phyloP scores from a whole-genome alignment of 148 eudicot species.

The Rhododendron henanense region DNA sequence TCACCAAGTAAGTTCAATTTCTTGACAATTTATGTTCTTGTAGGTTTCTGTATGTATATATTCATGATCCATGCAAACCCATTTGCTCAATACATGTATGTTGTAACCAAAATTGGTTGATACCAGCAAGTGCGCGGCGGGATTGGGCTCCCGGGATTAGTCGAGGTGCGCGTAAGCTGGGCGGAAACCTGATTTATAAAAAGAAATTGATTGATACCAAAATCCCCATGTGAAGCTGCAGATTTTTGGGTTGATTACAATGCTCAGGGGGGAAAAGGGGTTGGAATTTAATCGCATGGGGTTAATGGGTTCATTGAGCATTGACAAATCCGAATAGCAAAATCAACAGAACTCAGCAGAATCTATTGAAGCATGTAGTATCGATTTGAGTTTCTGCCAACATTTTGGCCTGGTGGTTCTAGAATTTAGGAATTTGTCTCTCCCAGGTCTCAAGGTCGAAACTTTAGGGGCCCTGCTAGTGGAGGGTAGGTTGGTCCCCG shows the following conservation, averaged over 20 bases:
- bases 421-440: background rate
- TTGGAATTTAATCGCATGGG: background rate
- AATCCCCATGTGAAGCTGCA: background rate
- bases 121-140: background rate
- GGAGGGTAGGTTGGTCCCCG: background rate
- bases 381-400: background rate
- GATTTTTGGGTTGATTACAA: background rate
- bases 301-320: background rate
- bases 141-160: background rate
- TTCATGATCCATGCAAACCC: background rate
- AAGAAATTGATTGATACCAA: background rate
- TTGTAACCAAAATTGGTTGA: background rate
- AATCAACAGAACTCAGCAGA: background rate
- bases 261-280: background rate
- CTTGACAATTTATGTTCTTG: background rate
- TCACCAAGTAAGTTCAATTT: conserved; percentile 9
- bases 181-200: too few species aligned
- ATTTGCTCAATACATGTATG: background rate
- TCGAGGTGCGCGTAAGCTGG: too few species aligned
- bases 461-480: background rate
- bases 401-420: background rate
- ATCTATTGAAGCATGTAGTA: background rate
- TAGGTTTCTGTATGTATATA: background rate
- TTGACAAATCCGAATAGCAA: background rate
- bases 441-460: background rate